A percentile compares a stretch with the other conserved stretches of the same genome.
phyloP scores from a whole-genome alignment of 768 basidiomycete genomes.

The Hygrophoropsis aurantiaca region DNA sequence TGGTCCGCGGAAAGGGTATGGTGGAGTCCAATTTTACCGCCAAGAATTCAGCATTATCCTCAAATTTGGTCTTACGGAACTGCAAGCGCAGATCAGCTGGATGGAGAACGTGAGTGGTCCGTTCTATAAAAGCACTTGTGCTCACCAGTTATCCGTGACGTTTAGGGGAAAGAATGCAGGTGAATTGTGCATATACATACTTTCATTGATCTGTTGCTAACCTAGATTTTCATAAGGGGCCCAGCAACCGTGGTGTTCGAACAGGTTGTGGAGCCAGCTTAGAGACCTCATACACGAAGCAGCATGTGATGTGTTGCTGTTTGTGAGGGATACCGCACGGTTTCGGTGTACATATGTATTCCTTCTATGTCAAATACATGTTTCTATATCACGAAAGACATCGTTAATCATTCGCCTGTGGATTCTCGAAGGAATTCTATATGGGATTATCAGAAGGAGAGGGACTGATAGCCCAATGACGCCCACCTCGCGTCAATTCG shows the following conservation, averaged over 20 bases:
- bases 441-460: background rate
- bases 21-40: constrained; percentile 27
- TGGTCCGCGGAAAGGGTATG: constrained; percentile 29
- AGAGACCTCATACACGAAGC: no score
- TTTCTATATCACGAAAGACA: no score
- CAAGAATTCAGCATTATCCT: constrained; percentile 40
- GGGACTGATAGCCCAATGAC: background rate
- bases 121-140: background rate
- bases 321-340: no score
- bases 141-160: background rate
- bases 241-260: constrained; percentile 32
- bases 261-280: constrained; percentile 29
- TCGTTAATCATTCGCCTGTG: constrained; percentile 19
- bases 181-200: background rate
- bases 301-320: no score
- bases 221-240: constrained; percentile 19
- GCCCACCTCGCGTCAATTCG: constrained; percentile 74
- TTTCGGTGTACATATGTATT: no score
- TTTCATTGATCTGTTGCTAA: background rate
- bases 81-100: constrained; percentile 49
- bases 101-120: constrained; percentile 35
- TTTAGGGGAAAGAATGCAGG: constrained; percentile 21
- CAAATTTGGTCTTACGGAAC: constrained; percentile 44
- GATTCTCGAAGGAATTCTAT: constrained; percentile 25
- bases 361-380: no score